Percentiles rank a stretch among this genome's conserved stretches.
Evolutionary conservation across 2,329 filamentous ascomycete genomes (phyloP).

Genomic region (Paracamarosporium sp.): DNA sequence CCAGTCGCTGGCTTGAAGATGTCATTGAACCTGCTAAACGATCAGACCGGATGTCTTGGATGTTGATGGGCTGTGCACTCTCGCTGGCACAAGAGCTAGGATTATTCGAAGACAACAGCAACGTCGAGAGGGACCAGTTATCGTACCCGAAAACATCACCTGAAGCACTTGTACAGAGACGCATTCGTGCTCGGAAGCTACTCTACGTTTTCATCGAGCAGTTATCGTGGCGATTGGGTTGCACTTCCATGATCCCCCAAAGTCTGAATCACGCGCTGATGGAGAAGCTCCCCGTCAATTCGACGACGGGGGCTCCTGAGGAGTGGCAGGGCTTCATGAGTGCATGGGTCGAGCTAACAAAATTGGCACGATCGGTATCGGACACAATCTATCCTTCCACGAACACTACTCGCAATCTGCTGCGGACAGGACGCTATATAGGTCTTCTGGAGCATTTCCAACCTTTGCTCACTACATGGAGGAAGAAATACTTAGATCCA

Average conservation of each 20-base stretch:
- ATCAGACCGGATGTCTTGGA: conserved; percentile 67
- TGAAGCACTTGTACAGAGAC: conserved; percentile 39
- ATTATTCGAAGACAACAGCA: conserved; percentile 54
- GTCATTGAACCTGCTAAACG: conserved; percentile 62
- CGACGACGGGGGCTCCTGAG: conserved; percentile 45
- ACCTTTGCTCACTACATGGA: conserved; percentile 49
- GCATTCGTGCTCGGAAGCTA: conserved; percentile 43
- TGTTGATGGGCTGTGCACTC: conserved; percentile 61
- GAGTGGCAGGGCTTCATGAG: conserved; percentile 61
- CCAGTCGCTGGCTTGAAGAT: conserved; percentile 59
- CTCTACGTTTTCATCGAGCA: conserved; percentile 58
- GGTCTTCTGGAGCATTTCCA: conserved; percentile 56
- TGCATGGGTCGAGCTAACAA: conserved; percentile 55
- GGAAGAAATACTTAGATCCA: conserved; percentile 47
- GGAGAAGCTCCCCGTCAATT: conserved; percentile 49
- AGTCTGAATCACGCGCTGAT: conserved; percentile 48
- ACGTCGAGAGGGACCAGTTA: conserved; percentile 42
- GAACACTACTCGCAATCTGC: conserved; percentile 47
- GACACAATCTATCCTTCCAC: conserved; percentile 60
- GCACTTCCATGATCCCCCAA: conserved; percentile 60
- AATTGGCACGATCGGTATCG: conserved; percentile 58
- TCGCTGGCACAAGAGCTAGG: conserved; percentile 61
- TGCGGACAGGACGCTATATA: conserved; percentile 58
- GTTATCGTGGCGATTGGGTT: conserved; percentile 59
- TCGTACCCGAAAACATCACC: conserved; percentile 40